Conservation (phyloP, 768 basidiomycete species). For the Pleurotus pulmonarius region DNA sequence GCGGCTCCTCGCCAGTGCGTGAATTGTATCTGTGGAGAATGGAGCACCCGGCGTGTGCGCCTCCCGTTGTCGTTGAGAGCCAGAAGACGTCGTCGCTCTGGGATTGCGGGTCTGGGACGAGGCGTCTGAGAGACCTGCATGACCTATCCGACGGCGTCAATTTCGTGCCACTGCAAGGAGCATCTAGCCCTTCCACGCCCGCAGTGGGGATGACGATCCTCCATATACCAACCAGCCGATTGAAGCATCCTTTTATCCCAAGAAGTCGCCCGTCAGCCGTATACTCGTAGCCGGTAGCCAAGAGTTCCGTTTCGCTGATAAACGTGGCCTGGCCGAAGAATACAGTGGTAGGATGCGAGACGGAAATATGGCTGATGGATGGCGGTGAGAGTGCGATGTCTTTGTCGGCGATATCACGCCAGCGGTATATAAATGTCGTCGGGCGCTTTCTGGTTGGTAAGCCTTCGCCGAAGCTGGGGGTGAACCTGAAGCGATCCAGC, state of each 20-base stretch:
- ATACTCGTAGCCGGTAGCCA: constrained; percentile 61
- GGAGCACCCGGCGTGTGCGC: constrained; percentile 56
- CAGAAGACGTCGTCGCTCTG: constrained; percentile 37
- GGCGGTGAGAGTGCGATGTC: background rate
- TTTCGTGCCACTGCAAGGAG: constrained; percentile 25
- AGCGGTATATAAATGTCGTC: constrained; percentile 49
- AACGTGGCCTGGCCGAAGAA: constrained; percentile 59
- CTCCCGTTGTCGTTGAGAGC: constrained; percentile 52
- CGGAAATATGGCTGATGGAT: too few relatives aligned
- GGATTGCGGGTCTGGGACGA: constrained; percentile 20
- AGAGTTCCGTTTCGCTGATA: constrained; percentile 34
- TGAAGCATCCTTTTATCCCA: constrained; percentile 57
- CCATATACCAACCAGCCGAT: constrained; percentile 58
- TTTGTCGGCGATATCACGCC: constrained; percentile 23
- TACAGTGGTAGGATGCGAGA: constrained; percentile 10
- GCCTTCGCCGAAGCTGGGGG: constrained; percentile 62
- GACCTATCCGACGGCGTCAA: constrained; percentile 41
- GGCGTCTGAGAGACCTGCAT: constrained; percentile 54
- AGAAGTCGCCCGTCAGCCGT: constrained; percentile 54
- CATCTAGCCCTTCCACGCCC: constrained; percentile 1
- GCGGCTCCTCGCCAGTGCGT: constrained; percentile 11
- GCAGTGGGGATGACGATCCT: constrained; percentile 28
- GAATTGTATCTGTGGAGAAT: constrained; percentile 44
- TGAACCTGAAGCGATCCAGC: constrained; percentile 45
- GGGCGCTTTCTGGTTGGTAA: constrained; percentile 51